A percentile compares a stretch with the other conserved stretches of the same genome.
Conservation (phyloP, 1,139 yeast species). For the Pichia sp. region DNA sequence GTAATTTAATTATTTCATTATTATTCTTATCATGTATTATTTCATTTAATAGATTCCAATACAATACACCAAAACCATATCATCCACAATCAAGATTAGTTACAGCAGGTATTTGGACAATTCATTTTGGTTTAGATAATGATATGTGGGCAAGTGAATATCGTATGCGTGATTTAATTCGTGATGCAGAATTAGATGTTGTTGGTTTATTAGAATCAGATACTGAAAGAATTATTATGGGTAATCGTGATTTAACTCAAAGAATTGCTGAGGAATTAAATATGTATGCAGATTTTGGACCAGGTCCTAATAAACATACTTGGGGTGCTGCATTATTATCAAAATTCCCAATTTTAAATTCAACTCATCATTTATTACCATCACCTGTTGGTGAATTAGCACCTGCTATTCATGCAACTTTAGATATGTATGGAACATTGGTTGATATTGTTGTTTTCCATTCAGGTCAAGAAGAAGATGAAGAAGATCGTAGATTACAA, state of each 20-base stretch:
- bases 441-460: slow-evolving; percentile 96
- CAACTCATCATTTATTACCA: slow-evolving; percentile 87
- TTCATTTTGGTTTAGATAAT: slow-evolving; percentile 93
- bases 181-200: slow-evolving; percentile 83
- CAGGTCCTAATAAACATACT: slow-evolving; percentile 96
- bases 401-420: slow-evolving; percentile 94
- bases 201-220: slow-evolving; percentile 89
- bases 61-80: slow-evolving; percentile 58
- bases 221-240: slow-evolving; percentile 90
- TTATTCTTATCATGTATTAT: slow-evolving; percentile 31
- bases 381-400: slow-evolving; percentile 98
- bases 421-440: slow-evolving; percentile 78
- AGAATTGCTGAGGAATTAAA: slow-evolving; percentile 87
- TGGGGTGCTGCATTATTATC: slow-evolving; percentile 96
- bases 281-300: slow-evolving; percentile 94
- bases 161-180: slow-evolving; percentile 77
- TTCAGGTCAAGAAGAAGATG: slow-evolving; percentile 97
- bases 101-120: slow-evolving; percentile 97
- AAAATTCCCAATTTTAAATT: slow-evolving; percentile 85
- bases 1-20: slow-evolving; percentile 23
- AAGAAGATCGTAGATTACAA: slow-evolving; percentile 85
- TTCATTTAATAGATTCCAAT: slow-evolving; percentile 56
- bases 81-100: slow-evolving; percentile 70
- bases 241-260: slow-evolving; percentile 90
- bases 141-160: slow-evolving; percentile 98